Conservation (phyloP, 306 rosid species). For the Sphenostylis stenocarpa region DNA sequence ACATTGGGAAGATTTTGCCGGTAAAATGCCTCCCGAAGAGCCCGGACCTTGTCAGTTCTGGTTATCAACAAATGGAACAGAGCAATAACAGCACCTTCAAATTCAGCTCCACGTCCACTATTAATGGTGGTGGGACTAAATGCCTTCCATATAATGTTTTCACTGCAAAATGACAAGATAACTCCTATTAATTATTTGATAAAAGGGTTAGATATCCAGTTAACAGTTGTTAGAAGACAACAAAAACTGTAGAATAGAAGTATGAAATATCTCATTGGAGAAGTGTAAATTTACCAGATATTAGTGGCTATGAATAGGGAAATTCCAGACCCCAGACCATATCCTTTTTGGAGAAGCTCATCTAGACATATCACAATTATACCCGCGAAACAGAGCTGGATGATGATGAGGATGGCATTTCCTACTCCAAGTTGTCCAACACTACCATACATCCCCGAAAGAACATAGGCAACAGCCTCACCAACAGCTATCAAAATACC, state of each 20-base stretch:
- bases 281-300: constrained; percentile 64
- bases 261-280: background rate
- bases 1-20: constrained; percentile 97
- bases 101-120: constrained; percentile 95
- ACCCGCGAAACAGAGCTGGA: constrained; percentile 94
- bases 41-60: constrained; percentile 86
- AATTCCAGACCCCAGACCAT: constrained; percentile 97
- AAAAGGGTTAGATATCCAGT: background rate
- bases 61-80: constrained; percentile 85
- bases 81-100: constrained; percentile 95
- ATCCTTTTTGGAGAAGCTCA: constrained; percentile 98
- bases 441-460: constrained; percentile 95
- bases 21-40: constrained; percentile 88
- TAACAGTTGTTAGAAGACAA: background rate
- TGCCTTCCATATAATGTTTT: constrained; percentile 92
- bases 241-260: background rate
- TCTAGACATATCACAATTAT: constrained; percentile 94
- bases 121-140: constrained; percentile 96
- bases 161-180: constrained; percentile 51
- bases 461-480: constrained; percentile 98
- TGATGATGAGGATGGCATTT: constrained; percentile 85
- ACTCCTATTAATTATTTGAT: background rate
- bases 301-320: constrained; percentile 96
- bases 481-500: constrained; percentile 94
- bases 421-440: constrained; percentile 99